phyloP scores from a whole-genome alignment of 2,329 filamentous ascomycete species.

The Diaporthe eres region DNA sequence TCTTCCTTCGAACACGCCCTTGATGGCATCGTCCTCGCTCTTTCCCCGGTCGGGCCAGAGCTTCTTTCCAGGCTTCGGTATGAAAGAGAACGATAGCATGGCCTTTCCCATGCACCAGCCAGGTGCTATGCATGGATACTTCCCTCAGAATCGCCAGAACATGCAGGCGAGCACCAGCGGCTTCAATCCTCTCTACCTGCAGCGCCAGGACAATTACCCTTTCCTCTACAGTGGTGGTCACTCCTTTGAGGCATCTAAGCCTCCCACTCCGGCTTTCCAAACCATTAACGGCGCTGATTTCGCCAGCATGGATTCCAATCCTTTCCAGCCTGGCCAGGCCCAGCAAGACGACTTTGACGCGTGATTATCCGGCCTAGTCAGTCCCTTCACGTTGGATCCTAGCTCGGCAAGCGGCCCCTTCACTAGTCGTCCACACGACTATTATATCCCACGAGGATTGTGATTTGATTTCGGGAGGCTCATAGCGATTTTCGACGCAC shows the following conservation, averaged over 20 bases:
- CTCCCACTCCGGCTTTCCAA: constrained; percentile 26
- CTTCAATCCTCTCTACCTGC: constrained; percentile 53
- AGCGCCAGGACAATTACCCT: constrained; percentile 48
- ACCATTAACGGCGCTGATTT: constrained; percentile 21
- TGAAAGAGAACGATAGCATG: constrained; percentile 47
- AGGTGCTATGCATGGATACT: constrained; percentile 18
- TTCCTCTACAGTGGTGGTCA: constrained; percentile 17
- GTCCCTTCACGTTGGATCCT: background rate
- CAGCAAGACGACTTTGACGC: constrained; percentile 32
- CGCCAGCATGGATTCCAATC: constrained; percentile 20
- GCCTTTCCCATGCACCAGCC: constrained; percentile 38
- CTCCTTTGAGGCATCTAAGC: constrained; percentile 32
- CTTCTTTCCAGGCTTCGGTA: constrained; percentile 21
- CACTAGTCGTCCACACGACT: background rate
- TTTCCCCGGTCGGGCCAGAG: constrained; percentile 6
- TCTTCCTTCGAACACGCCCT: constrained; percentile 40
- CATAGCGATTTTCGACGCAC: background rate
- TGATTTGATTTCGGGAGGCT: background rate
- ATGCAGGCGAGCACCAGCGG: constrained; percentile 43
- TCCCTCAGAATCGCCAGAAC: constrained; percentile 31
- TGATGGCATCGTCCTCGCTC: constrained; percentile 34
- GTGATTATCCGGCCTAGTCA: background rate
- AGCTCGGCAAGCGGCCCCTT: background rate
- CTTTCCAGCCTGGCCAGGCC: constrained; percentile 35
- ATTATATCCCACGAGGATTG: background rate